A percentile compares a stretch with the other conserved stretches of the same genome.
These are phyloP conservation scores for Oryza nivara DNA, from an alignment of 176 grass and related monocot species.

Conservation along the genomic window DNA sequence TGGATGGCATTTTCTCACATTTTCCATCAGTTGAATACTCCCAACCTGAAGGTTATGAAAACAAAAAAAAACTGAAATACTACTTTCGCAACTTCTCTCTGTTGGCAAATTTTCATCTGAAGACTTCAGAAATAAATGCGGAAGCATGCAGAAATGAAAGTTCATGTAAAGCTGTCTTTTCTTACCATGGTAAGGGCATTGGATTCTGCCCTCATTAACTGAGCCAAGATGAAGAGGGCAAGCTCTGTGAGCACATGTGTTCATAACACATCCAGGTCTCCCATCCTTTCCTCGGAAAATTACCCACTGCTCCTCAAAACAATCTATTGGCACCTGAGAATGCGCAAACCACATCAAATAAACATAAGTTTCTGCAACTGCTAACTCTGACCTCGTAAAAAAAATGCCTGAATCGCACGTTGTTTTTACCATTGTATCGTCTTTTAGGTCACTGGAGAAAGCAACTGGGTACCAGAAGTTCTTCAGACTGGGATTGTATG, in stretches of 20 bases:
- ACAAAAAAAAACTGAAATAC: neutral
- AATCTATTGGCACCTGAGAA: conserved; percentile 91
- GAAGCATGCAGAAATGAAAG: neutral
- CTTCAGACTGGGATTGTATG: conserved; percentile 72
- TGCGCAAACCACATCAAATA: neutral
- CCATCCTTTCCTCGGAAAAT: conserved; percentile 93
- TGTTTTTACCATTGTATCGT: conserved; percentile 81
- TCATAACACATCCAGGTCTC: conserved; percentile 85
- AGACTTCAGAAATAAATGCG: neutral
- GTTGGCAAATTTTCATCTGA: neutral
- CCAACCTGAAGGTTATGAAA: conserved; percentile 71
- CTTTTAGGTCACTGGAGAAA: conserved; percentile 89
- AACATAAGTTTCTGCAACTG: neutral
- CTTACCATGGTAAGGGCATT: conserved; percentile 97
- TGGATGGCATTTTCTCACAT: conserved; percentile 99
- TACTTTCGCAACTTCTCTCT: conserved; percentile 21
- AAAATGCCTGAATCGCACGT: neutral
- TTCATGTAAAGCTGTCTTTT: neutral
- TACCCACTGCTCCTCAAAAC: conserved; percentile 96
- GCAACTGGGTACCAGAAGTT: conserved; percentile 99
- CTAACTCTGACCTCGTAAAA: neutral
- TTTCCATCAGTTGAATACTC: conserved; percentile 93
- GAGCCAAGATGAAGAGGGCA: conserved; percentile 98
- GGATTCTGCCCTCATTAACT: conserved; percentile 90
- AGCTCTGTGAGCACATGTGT: conserved; percentile 97